These are phyloP conservation scores for Citrus reticulata DNA, from an alignment of 345 rosid species.

Conservation along the genomic window DNA sequence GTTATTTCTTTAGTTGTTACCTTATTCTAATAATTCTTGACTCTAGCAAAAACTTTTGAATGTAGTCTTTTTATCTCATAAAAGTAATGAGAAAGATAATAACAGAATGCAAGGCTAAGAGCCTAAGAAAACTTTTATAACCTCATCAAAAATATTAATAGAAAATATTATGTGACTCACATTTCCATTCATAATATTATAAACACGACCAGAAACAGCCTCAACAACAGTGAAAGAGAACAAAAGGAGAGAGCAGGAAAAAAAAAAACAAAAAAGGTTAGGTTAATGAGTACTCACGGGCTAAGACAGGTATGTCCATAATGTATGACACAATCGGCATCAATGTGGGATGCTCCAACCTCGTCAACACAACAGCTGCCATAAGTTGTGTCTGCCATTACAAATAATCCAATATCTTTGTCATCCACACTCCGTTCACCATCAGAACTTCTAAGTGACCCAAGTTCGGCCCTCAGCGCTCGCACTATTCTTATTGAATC, in stretches of 20 bases:
- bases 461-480: conserved; percentile 37
- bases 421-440: conserved; percentile 23
- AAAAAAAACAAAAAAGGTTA: not conserved
- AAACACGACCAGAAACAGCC: not conserved
- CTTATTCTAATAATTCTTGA: no score
- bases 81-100: no score
- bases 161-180: not conserved
- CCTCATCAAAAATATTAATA: not conserved
- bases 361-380: conserved; percentile 96
- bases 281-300: conserved; percentile 54
- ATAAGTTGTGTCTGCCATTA: conserved; percentile 89
- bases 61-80: no score
- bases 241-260: not conserved
- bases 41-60: no score
- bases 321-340: conserved; percentile 80
- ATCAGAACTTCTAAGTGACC: conserved; percentile 28
- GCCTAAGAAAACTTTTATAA: not conserved
- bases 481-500: conserved; percentile 56
- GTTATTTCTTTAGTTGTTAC: no score
- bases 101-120: no score
- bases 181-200: not conserved
- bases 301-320: conserved; percentile 94
- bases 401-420: conserved; percentile 54
- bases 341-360: conserved; percentile 75
- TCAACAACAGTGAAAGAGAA: not conserved